phyloP scores from a whole-genome alignment of 2,329 filamentous ascomycete species.

The Neofusicoccum laricinum region DNA sequence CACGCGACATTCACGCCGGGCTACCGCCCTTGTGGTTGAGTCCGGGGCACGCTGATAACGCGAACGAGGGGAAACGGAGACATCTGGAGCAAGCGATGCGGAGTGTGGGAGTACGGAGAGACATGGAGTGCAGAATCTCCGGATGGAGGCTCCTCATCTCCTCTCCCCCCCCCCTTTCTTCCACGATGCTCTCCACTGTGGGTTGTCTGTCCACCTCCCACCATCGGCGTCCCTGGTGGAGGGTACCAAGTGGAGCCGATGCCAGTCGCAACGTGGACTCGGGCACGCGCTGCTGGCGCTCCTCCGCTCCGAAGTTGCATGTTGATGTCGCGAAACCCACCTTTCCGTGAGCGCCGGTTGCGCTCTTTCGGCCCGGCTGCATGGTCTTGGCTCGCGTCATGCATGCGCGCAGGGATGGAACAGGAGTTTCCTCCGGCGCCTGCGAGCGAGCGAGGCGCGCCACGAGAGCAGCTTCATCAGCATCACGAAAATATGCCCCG shows the following conservation, averaged over 20 bases:
- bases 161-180: slow-evolving; percentile 1
- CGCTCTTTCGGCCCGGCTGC: neutral
- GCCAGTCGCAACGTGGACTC: slow-evolving; percentile 3
- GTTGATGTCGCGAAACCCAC: slow-evolving; percentile 9
- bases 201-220: neutral
- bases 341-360: neutral
- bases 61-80: slow-evolving; percentile 9
- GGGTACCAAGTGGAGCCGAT: neutral
- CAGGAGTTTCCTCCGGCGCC: slow-evolving; percentile 4
- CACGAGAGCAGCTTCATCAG: neutral
- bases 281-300: neutral
- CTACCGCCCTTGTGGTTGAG: neutral
- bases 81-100: slow-evolving; percentile 8
- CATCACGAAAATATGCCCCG: neutral
- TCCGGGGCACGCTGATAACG: slow-evolving; percentile 11
- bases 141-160: slow-evolving; percentile 10
- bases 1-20: neutral
- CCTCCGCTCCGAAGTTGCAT: slow-evolving; percentile 10
- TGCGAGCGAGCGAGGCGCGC: neutral
- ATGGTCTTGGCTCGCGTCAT: slow-evolving; percentile 5
- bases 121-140: slow-evolving; percentile 12
- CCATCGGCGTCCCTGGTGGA: slow-evolving; percentile 4
- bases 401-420: slow-evolving; percentile 7
- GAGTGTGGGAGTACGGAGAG: slow-evolving; percentile 10
- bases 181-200: slow-evolving; percentile 1